phyloP scores from a whole-genome alignment of 2,329 filamentous ascomycete species.

The Colletotrichum australisinense region DNA sequence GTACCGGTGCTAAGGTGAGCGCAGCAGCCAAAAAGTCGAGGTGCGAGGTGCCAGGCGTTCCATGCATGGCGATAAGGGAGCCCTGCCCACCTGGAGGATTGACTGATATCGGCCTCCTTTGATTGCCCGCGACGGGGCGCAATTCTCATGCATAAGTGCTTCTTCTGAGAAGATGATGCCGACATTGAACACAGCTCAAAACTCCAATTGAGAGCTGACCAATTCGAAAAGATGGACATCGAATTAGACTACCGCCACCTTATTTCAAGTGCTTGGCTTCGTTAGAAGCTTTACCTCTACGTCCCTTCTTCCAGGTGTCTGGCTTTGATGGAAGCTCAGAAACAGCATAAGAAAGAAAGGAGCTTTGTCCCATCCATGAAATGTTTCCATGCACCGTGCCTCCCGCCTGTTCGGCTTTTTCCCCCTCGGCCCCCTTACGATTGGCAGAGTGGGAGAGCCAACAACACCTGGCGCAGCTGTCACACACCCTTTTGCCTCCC shows the following conservation, averaged over 20 bases:
- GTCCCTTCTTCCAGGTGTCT: constrained; percentile 3
- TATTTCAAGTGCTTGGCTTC: background rate
- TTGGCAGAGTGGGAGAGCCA: background rate
- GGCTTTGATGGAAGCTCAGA: background rate
- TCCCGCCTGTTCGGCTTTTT: background rate
- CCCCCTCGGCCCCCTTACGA: constrained; percentile 1
- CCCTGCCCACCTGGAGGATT: background rate
- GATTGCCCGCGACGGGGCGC: constrained; percentile 1
- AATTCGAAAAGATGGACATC: background rate
- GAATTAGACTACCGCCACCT: constrained; percentile 8
- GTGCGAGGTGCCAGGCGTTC: constrained; percentile 1
- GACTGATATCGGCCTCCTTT: constrained; percentile 9
- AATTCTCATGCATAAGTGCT: background rate
- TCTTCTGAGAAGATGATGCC: background rate
- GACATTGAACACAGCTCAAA: too few species aligned
- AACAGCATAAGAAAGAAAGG: constrained; percentile 17
- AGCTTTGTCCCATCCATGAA: constrained; percentile 27
- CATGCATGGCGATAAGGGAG: constrained; percentile 25
- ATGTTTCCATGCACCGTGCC: constrained; percentile 19
- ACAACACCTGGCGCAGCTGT: background rate
- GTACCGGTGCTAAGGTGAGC: background rate
- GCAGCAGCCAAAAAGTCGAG: constrained; percentile 20
- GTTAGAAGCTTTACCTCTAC: background rate
- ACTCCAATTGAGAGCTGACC: background rate
- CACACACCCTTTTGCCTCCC: constrained; percentile 18